Percentiles rank a stretch among this genome's conserved stretches.
phyloP scores from a whole-genome alignment of 805 yeast species.

The Huiozyma naganishii region DNA sequence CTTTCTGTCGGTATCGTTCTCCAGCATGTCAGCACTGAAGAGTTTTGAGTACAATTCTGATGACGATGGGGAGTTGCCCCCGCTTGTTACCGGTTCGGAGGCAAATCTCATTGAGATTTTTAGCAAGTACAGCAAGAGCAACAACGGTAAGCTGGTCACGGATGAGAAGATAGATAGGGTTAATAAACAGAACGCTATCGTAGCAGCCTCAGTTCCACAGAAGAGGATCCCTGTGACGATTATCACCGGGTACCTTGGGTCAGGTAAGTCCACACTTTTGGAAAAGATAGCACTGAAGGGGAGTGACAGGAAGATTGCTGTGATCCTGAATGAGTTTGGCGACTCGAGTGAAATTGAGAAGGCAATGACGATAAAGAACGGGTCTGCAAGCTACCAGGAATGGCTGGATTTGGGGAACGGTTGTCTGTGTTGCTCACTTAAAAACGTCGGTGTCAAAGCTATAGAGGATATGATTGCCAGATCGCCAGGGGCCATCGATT shows the following conservation, averaged over 20 bases:
- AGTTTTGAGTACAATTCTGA: constrained; percentile 20
- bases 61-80: constrained; percentile 27
- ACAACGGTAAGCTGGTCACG: constrained; percentile 25
- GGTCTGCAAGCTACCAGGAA: constrained; percentile 57
- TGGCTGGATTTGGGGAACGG: constrained; percentile 97
- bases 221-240: constrained; percentile 78
- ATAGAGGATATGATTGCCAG: constrained; percentile 76
- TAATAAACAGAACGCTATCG: constrained; percentile 11
- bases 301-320: constrained; percentile 70
- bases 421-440: constrained; percentile 91
- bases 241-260: constrained; percentile 88
- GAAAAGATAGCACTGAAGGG: constrained; percentile 56
- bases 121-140: constrained; percentile 10
- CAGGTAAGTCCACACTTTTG: constrained; percentile 84
- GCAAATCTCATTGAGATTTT: constrained; percentile 18
- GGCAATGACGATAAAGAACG: constrained; percentile 53
- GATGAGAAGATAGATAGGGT: constrained; percentile 21
- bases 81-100: constrained; percentile 22
- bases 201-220: background rate
- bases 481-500: constrained; percentile 66
- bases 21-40: constrained; percentile 23
- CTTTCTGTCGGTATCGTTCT: too few relatives aligned
- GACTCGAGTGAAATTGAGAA: constrained; percentile 85
- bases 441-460: constrained; percentile 89
- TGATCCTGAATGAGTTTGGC: constrained; percentile 86